Percentiles rank a stretch among this genome's conserved stretches.
phyloP scores from a whole-genome alignment of 23 red algal species.

The Gracilaria domingensis region DNA sequence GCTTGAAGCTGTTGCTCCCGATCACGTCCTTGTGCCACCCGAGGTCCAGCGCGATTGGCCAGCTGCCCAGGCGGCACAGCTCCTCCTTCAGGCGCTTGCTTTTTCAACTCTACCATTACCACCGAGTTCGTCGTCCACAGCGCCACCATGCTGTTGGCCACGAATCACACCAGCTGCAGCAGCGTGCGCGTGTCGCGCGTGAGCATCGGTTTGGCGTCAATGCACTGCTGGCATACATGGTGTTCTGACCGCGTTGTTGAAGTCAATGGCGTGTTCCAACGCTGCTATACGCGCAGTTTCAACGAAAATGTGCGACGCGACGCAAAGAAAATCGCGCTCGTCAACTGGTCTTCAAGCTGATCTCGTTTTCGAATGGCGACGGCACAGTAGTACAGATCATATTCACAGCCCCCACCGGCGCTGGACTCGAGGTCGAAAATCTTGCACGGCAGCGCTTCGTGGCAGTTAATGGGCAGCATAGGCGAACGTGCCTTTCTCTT shows the following conservation, averaged over 20 bases:
- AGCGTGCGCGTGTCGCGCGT: conserved; percentile 45
- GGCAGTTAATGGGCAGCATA: background rate
- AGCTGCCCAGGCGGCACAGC: conserved; percentile 27
- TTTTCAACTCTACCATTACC: conserved; percentile 35
- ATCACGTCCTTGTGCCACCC: conserved; percentile 58
- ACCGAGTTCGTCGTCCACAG: conserved; percentile 47
- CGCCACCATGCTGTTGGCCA: conserved; percentile 12
- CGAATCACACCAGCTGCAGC: conserved; percentile 36
- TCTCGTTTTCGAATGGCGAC: conserved; percentile 5
- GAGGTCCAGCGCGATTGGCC: conserved; percentile 29
- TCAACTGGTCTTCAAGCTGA: background rate
- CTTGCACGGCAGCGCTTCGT: conserved; percentile 26
- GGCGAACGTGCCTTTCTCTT: background rate
- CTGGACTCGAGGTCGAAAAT: conserved; percentile 25
- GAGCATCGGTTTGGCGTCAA: too few relatives aligned
- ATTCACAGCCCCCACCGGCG: background rate
- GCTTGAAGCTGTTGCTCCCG: conserved; percentile 41
- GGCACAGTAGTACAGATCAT: conserved; percentile 12
- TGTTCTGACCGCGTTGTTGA: background rate
- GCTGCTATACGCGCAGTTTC: conserved; percentile 54
- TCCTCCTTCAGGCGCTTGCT: conserved; percentile 1
- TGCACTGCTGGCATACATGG: too few relatives aligned
- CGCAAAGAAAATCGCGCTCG: conserved; percentile 11
- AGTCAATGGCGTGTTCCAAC: conserved; percentile 2
- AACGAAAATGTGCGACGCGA: conserved; percentile 54